Percentiles rank a stretch among this genome's conserved stretches.
Evolutionary conservation across 495 filamentous ascomycete genomes (phyloP).

Genomic region (Xylaria sp.): DNA sequence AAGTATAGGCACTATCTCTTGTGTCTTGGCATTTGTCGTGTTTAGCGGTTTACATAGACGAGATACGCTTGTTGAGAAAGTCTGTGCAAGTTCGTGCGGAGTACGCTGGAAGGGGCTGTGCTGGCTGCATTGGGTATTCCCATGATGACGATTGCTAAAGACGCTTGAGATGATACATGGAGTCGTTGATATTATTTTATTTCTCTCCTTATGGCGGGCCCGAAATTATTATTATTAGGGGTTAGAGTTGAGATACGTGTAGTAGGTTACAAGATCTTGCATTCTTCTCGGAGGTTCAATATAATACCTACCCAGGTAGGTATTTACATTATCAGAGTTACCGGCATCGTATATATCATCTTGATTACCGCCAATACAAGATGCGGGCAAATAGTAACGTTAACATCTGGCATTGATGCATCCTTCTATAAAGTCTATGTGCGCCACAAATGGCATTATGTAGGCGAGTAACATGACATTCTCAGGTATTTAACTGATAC

Average conservation of each 20-base stretch:
- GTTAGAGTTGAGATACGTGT: neutral
- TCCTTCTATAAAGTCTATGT: neutral
- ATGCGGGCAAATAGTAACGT: neutral
- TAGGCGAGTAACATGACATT: neutral
- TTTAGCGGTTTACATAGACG: neutral
- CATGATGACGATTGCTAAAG: neutral
- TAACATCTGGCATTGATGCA: neutral
- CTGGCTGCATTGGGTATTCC: neutral
- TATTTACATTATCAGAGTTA: too few species aligned
- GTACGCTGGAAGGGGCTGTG: neutral
- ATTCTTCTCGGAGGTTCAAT: neutral
- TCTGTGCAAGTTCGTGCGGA: neutral
- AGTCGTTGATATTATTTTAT: neutral
- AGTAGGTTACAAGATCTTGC: neutral
- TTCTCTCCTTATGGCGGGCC: neutral
- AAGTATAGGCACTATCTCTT: neutral
- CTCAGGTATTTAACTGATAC: neutral
- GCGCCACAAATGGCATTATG: neutral
- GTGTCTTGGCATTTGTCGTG: neutral
- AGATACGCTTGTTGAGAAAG: neutral
- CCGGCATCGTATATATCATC: neutral
- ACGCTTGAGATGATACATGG: neutral
- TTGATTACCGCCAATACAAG: neutral
- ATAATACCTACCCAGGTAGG: neutral
- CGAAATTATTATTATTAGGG: neutral